A percentile compares a stretch with the other conserved stretches of the same genome.
phyloP scores from a whole-genome alignment of 2,329 filamentous ascomycete genomes.

The Fusarium sp. region DNA sequence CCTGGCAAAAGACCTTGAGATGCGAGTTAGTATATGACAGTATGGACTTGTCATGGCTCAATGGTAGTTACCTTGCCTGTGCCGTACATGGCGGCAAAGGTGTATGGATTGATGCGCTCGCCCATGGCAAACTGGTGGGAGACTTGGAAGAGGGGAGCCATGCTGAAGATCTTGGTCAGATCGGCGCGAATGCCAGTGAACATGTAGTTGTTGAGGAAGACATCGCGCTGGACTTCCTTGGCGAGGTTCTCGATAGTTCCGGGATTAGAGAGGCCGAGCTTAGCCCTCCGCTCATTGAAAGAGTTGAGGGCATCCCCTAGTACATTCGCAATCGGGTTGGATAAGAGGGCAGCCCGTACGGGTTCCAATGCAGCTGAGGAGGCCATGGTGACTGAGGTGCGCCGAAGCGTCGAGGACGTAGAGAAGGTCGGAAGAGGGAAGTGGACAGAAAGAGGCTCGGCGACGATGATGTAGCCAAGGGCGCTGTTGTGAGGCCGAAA shows the following conservation, averaged over 20 bases:
- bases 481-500: conserved; percentile 17
- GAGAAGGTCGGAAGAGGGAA: conserved; percentile 46
- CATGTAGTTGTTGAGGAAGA: conserved; percentile 96
- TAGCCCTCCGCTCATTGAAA: conserved; percentile 88
- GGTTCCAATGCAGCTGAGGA: conserved; percentile 65
- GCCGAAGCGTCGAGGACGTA: conserved; percentile 47
- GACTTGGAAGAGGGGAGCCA: conserved; percentile 94
- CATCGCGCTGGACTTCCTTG: conserved; percentile 95
- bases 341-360: conserved; percentile 75
- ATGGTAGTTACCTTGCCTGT: conserved; percentile 81
- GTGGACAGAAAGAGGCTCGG: conserved; percentile 38
- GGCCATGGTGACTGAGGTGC: conserved; percentile 63
- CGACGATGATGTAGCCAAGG: conserved; percentile 35
- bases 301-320: conserved; percentile 84
- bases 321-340: conserved; percentile 80
- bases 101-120: conserved; percentile 93
- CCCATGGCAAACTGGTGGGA: conserved; percentile 98
- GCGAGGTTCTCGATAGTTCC: conserved; percentile 92
- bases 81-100: conserved; percentile 94
- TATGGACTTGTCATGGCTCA: conserved; percentile 18
- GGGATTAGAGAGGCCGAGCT: conserved; percentile 91
- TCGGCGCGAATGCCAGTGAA: conserved; percentile 97
- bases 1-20: conserved; percentile 91
- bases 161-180: conserved; percentile 95
- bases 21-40: conserved; percentile 31